Evolutionary conservation across 805 yeast genomes (phyloP).

Genomic region (Groenewaldozyma tartarivorans): DNA sequence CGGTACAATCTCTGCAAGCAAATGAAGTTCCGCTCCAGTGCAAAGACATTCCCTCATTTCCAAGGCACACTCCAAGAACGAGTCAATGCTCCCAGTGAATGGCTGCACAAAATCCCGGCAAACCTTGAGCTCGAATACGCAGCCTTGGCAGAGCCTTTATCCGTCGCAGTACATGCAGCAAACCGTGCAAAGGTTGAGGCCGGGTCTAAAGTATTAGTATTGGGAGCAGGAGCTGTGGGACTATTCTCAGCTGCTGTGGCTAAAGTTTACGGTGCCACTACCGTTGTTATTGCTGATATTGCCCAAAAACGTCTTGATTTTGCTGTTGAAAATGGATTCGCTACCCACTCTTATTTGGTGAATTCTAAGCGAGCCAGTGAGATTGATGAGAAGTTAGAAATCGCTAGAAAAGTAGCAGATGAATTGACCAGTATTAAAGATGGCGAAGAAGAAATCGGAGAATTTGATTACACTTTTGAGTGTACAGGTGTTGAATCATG

Average conservation of each 20-base stretch:
- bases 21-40: slow-evolving; percentile 86
- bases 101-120: slow-evolving; percentile 69
- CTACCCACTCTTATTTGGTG: slow-evolving; percentile 21
- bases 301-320: slow-evolving; percentile 29
- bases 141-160: slow-evolving; percentile 76
- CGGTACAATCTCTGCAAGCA: slow-evolving; percentile 74
- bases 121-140: slow-evolving; percentile 73
- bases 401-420: slow-evolving; percentile 37
- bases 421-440: slow-evolving; percentile 21
- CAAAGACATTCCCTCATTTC: slow-evolving; percentile 45
- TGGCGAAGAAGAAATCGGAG: slow-evolving; percentile 19
- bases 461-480: slow-evolving; percentile 48
- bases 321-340: slow-evolving; percentile 25
- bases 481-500: slow-evolving; percentile 79
- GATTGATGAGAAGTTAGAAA: slow-evolving; percentile 51
- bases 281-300: slow-evolving; percentile 63
- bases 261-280: slow-evolving; percentile 54
- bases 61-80: slow-evolving; percentile 55
- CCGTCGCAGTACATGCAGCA: slow-evolving; percentile 78
- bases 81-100: slow-evolving; percentile 59
- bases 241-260: slow-evolving; percentile 69
- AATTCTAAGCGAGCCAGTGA: slow-evolving; percentile 16
- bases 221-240: slow-evolving; percentile 51
- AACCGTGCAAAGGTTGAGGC: slow-evolving; percentile 51
- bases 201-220: slow-evolving; percentile 40